These are phyloP conservation scores for Tylopilus sp. DNA, from an alignment of 1,284 basidiomycete species.

Conservation along the genomic window DNA sequence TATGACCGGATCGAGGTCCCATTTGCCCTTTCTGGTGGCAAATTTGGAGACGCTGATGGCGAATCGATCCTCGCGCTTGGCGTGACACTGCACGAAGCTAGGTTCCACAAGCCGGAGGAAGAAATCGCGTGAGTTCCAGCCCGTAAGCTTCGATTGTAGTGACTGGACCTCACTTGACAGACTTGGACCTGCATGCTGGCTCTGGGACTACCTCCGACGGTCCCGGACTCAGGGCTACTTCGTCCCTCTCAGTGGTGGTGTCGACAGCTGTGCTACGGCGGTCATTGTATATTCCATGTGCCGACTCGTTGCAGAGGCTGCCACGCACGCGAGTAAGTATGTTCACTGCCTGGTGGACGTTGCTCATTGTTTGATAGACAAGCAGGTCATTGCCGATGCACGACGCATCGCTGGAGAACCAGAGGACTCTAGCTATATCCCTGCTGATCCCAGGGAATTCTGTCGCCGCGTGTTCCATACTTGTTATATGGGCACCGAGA, in stretches of 20 bases:
- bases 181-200: constrained; percentile 97
- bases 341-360: neutral
- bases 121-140: constrained; percentile 88
- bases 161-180: constrained; percentile 53
- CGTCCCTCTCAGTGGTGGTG: constrained; percentile 96
- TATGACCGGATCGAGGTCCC: constrained; percentile 86
- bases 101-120: constrained; percentile 92
- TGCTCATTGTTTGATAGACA: constrained; percentile 59
- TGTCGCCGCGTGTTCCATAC: constrained; percentile 93
- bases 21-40: constrained; percentile 80
- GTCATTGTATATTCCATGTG: constrained; percentile 98
- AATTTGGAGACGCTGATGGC: constrained; percentile 66
- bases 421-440: constrained; percentile 84
- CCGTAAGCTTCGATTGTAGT: neutral
- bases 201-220: constrained; percentile 98
- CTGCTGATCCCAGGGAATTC: constrained; percentile 90
- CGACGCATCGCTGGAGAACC: constrained; percentile 90
- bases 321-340: constrained; percentile 72
- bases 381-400: constrained; percentile 92
- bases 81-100: constrained; percentile 64
- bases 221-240: constrained; percentile 97
- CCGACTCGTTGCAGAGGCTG: constrained; percentile 85
- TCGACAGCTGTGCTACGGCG: constrained; percentile 97
- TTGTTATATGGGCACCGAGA: constrained; percentile 99
- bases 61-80: constrained; percentile 63